Evolutionary conservation across 73 alveolate species (phyloP).

Genomic region (Paramecium caudatum): DNA sequence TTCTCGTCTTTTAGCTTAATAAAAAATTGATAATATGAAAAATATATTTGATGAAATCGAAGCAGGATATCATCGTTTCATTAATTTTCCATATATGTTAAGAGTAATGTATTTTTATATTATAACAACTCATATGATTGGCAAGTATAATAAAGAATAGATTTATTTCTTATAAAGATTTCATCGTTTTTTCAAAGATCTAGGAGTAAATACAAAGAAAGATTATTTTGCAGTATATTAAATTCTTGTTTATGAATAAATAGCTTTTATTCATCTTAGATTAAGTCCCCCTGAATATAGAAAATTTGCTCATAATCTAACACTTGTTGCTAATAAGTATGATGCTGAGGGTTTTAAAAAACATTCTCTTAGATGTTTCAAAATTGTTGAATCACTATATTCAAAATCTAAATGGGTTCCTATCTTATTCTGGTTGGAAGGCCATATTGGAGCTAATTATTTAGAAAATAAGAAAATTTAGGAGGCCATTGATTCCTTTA

Average conservation of each 20-base stretch:
- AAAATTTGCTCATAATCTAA: constrained; percentile 58
- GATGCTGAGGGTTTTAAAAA: constrained; percentile 47
- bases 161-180: constrained; percentile 21
- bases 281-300: constrained; percentile 57
- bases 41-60: constrained; percentile 43
- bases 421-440: constrained; percentile 56
- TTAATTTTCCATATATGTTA: constrained; percentile 47
- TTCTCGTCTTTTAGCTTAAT: constrained; percentile 31
- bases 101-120: constrained; percentile 35
- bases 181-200: constrained; percentile 55
- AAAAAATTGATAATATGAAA: constrained; percentile 41
- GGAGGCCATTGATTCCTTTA: constrained; percentile 60
- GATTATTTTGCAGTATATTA: constrained; percentile 49
- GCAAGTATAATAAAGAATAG: constrained; percentile 27
- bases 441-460: constrained; percentile 66
- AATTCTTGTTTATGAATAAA: constrained; percentile 34
- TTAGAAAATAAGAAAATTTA: constrained; percentile 15
- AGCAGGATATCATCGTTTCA: background rate
- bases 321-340: constrained; percentile 53
- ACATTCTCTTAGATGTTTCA: constrained; percentile 47
- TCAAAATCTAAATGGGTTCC: constrained; percentile 51
- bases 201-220: background rate
- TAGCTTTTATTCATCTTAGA: constrained; percentile 42
- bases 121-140: background rate
- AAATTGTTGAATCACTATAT: constrained; percentile 50